Percentiles rank a stretch among this genome's conserved stretches.
Conservation (phyloP, 805 yeast genomes). For the Myxozyma mucilagina region DNA sequence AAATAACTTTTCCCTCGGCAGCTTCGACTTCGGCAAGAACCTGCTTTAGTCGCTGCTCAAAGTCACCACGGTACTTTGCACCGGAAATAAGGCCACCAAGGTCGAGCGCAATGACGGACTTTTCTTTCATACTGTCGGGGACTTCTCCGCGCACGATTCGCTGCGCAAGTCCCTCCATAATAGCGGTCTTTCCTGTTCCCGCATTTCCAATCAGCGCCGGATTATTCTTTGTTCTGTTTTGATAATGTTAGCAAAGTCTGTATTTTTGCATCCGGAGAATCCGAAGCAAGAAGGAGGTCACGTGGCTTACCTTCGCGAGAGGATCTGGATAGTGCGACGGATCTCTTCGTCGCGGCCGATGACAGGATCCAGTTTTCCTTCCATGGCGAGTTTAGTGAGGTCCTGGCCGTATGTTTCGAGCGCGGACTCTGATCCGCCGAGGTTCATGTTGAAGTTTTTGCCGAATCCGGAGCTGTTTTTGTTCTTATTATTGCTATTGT, state of each 20-base stretch:
- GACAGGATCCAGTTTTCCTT: conserved; percentile 93
- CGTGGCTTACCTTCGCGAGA: conserved; percentile 62
- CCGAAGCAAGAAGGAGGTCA: not conserved
- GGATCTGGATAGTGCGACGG: conserved; percentile 84
- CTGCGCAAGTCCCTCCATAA: conserved; percentile 96
- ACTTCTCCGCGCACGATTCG: conserved; percentile 88
- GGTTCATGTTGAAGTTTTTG: conserved; percentile 43
- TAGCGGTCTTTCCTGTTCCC: conserved; percentile 97
- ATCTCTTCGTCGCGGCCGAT: conserved; percentile 97
- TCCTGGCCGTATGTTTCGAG: conserved; percentile 83
- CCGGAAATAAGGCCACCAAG: conserved; percentile 89
- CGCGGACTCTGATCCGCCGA: conserved; percentile 52
- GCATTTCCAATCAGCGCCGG: conserved; percentile 96
- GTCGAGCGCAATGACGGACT: conserved; percentile 79
- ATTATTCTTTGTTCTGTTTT: conserved; percentile 70
- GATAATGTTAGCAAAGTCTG: not conserved
- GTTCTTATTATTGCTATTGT: not conserved
- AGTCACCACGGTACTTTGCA: conserved; percentile 94
- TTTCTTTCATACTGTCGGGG: conserved; percentile 89
- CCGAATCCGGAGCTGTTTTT: conserved; percentile 14
- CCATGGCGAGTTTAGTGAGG: conserved; percentile 79
- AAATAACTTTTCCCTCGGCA: conserved; percentile 69
- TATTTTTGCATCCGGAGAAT: not conserved
- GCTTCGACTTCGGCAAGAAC: conserved; percentile 83
- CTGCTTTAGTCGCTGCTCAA: conserved; percentile 82